phyloP scores from a whole-genome alignment of 768 basidiomycete species.

The Tephrocybe sp. region DNA sequence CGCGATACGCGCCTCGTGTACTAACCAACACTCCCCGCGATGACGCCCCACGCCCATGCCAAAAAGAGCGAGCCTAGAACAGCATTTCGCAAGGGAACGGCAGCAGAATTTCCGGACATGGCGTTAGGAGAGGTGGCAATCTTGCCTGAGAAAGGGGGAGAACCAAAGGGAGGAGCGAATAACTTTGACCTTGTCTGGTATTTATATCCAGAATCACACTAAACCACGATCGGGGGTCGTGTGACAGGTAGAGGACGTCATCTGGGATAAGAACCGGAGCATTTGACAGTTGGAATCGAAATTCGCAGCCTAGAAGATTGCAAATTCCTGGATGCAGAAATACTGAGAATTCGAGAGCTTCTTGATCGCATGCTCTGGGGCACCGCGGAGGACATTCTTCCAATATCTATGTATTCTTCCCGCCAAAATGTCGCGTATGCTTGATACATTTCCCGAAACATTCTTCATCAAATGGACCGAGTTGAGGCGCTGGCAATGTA shows the following conservation, averaged over 20 bases:
- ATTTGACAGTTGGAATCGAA: not conserved
- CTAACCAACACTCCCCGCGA: conserved; percentile 21
- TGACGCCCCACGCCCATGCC: conserved; percentile 21
- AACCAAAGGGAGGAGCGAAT: not conserved
- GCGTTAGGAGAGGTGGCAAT: not conserved
- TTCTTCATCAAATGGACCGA: no score
- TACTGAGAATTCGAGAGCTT: no score
- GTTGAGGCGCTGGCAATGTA: no score
- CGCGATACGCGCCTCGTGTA: not conserved
- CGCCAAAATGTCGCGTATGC: no score
- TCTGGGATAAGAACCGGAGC: not conserved
- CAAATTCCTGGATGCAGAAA: no score
- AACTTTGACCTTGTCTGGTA: not conserved
- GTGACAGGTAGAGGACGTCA: not conserved
- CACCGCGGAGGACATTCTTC: no score
- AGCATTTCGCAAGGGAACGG: conserved; percentile 12
- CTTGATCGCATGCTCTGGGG: no score
- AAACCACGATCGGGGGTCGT: not conserved
- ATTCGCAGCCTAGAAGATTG: no score
- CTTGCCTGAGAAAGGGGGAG: not conserved
- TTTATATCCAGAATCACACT: not conserved
- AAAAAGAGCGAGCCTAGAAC: conserved; percentile 17
- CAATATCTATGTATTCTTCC: no score
- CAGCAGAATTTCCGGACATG: not conserved
- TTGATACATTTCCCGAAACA: no score